Percentiles rank a stretch among this genome's conserved stretches.
These are phyloP conservation scores for Diaporthe eres DNA, from an alignment of 2,329 filamentous ascomycete genomes.

Conservation along the genomic window DNA sequence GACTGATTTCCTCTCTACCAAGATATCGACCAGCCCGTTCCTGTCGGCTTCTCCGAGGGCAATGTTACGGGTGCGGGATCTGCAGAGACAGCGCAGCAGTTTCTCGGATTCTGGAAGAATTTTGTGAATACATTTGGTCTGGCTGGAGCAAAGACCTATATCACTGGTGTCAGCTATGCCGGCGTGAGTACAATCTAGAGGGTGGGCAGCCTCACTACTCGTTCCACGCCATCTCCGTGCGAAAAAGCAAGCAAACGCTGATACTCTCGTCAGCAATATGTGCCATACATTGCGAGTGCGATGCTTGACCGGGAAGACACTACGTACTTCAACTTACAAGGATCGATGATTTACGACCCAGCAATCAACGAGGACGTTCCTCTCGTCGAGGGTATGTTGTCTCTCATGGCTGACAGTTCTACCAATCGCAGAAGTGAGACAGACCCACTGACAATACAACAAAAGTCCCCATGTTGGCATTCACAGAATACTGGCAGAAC, in stretches of 20 bases:
- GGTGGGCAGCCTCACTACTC: no score
- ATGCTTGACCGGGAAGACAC: conserved; percentile 62
- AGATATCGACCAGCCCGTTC: conserved; percentile 28
- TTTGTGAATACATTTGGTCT: conserved; percentile 69
- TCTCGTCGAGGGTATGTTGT: conserved; percentile 27
- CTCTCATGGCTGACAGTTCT: background rate
- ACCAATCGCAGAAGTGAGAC: background rate
- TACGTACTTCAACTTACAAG: conserved; percentile 53
- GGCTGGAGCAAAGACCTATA: conserved; percentile 65
- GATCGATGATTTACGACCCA: conserved; percentile 75
- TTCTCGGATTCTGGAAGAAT: conserved; percentile 49
- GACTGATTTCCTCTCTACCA: background rate
- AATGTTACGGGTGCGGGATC: conserved; percentile 20
- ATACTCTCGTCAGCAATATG: conserved; percentile 54
- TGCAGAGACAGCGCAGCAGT: conserved; percentile 19
- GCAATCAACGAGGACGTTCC: conserved; percentile 66
- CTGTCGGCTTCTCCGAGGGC: conserved; percentile 13
- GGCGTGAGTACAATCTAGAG: conserved; percentile 45
- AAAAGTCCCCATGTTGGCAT: conserved; percentile 2
- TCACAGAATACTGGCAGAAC: conserved; percentile 21
- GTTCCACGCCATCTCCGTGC: no score
- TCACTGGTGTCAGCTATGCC: conserved; percentile 69
- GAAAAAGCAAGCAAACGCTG: background rate
- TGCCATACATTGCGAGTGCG: conserved; percentile 69
- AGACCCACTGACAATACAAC: no score